These are phyloP conservation scores for Botryotinia calthae DNA, from an alignment of 2,329 filamentous ascomycete genomes.

Conservation along the genomic window DNA sequence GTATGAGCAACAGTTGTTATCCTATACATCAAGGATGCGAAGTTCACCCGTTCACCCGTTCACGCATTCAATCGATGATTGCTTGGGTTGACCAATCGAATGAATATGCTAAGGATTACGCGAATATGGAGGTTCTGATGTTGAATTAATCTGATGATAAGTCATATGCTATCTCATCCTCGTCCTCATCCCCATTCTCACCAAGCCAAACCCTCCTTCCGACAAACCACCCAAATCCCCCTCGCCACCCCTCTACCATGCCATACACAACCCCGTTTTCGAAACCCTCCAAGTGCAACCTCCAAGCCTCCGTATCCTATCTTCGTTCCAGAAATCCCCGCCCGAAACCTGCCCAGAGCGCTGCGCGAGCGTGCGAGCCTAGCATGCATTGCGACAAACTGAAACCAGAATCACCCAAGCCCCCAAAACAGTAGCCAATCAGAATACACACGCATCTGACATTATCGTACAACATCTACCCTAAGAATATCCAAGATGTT, in stretches of 20 bases:
- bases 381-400: background rate
- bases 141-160: background rate
- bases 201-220: background rate
- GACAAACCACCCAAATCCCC: background rate
- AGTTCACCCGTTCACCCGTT: background rate
- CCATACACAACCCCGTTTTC: background rate
- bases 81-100: background rate
- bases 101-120: background rate
- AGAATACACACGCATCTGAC: background rate
- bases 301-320: background rate
- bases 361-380: background rate
- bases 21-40: background rate
- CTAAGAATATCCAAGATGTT: background rate
- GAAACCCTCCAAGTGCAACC: background rate
- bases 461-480: background rate
- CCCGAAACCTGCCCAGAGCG: slow-evolving; percentile 18
- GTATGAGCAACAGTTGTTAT: background rate
- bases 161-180: background rate
- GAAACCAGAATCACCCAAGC: slow-evolving; percentile 5
- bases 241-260: background rate
- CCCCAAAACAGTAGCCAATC: background rate
- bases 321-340: slow-evolving; percentile 12
- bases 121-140: background rate
- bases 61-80: background rate
- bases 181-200: background rate